Evolutionary conservation across 331 rosid genomes (phyloP), one percentile per base, ranked within the genome.

Genomic region (Stylosanthes scabra): DNA sequence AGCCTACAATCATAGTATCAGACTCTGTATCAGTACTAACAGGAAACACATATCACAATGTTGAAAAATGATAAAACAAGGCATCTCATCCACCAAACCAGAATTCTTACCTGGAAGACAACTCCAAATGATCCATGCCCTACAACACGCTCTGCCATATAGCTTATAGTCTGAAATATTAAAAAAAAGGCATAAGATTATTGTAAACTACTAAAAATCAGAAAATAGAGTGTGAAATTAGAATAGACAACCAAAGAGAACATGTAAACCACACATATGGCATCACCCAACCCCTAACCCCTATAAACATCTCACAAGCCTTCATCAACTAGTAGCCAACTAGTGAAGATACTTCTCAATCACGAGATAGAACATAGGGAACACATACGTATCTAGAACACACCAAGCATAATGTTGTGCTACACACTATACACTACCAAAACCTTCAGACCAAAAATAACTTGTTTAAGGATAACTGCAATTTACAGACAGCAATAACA

Each of bases 81-180:
- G 11, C 52, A 50, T 62, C 44, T 49, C 52, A 68, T 52, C 51
- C 37, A 59, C 39, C 66, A 14, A 27, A 56, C 39, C 12, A 58
- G 42, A 46, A 41, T 14, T 63, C 64, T 76, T 82, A 91, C 98
- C 87, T 91, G 98, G 85, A 93, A 93, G 46, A 93, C 98, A 68
- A 93, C 92, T 82, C 97, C 98, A 78, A 93, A 93, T 31, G 98
- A 93, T 81, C 98, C 98, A 47, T 91, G 96, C 68, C 98, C 98
- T 12, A 93, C 98, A 79, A 87, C 90, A 59, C 97, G 97, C 81
- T 93, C 97, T 34, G 98, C 98, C 98, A 93, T 91, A 78, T 93
- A 93, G 82, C 98, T 93, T 72, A 93, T 93, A 45, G 98, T 93
- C 98, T 93, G 91, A 74, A 83, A 75, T 29, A 74, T 54, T n/a